Conservation (phyloP, 495 filamentous ascomycete genomes). For the Annulohypoxylon moriforme region DNA sequence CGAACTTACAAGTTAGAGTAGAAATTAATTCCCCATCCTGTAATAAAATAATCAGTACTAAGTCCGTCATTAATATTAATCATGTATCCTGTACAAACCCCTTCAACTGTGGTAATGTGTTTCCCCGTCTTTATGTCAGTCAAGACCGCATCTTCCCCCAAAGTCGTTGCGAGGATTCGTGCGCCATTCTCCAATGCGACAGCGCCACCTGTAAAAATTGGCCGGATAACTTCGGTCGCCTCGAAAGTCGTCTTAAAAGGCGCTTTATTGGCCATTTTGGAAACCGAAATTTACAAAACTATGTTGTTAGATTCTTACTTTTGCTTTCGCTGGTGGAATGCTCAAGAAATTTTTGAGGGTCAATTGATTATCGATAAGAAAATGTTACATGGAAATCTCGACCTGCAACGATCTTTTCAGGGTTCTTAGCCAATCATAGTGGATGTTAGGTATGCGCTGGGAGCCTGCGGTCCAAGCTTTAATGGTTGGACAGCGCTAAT, state of each 20-base stretch:
- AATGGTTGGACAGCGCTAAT: slow-evolving; percentile 1
- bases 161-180: slow-evolving; percentile 82
- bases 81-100: slow-evolving; percentile 66
- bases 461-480: slow-evolving; percentile 1
- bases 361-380: slow-evolving; percentile 46
- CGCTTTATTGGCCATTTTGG: slow-evolving; percentile 61
- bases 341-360: slow-evolving; percentile 44
- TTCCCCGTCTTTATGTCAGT: slow-evolving; percentile 86
- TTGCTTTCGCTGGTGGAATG: slow-evolving; percentile 21
- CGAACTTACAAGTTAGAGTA: slow-evolving; percentile 75
- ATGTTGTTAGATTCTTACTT: slow-evolving; percentile 6
- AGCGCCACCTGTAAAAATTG: slow-evolving; percentile 92
- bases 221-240: slow-evolving; percentile 80
- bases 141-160: slow-evolving; percentile 89
- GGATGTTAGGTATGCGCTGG: slow-evolving; percentile 2
- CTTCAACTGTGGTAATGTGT: slow-evolving; percentile 87
- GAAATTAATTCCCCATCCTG: slow-evolving; percentile 95
- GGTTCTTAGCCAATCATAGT: not conserved
- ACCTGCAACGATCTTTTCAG: not conserved
- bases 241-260: slow-evolving; percentile 85
- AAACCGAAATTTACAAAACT: not conserved
- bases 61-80: not conserved
- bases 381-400: not conserved
- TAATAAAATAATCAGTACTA: not conserved
- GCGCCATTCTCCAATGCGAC: slow-evolving; percentile 85